Base-by-base conservation (phyloP, 345 rosid genomes). In the Cardamine occulta region DNA sequence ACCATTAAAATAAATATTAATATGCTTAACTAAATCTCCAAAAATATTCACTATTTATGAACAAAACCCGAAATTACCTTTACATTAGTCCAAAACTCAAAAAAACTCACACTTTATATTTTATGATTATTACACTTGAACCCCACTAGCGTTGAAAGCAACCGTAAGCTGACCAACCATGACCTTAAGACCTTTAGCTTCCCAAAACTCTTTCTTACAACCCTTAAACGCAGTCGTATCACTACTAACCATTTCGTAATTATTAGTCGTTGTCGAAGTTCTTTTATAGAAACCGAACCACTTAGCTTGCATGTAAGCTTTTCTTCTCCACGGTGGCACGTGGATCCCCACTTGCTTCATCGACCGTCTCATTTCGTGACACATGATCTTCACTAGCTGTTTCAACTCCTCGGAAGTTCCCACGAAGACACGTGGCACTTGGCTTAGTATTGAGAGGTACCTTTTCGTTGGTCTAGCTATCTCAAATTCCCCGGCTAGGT, bases 271-370 rank as follows among this genome's bases (percentile, higher is more conserved):
- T 35, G 68, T 72, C 18, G 80, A 78, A 14, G 89, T 91, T 45
- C 97, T 80, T 77, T 84, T 88, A 74, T 88, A 88, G 6, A 66
- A 68, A 32, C 86, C 81, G 24, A 85, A 84, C 97, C 98, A 91
- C 78, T 90, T 94, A 13, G 88, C 87, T 66, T 86, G 89, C 97
- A 91, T 80, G 80, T 87, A 91, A 17, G 87, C 80, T 1, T 83
- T 81, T 64, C 85, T 86, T 77, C 97, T 87, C 98, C 98, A 94
- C 0, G 98, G 98, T 2, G 97, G 90, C 66, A 88, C 74, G 15
- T 76, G 79, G 80, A 91, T 53, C 17, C 69, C 85, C 31, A 48
- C 73, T 32, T 75, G 74, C 63, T 75, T 85, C 90, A 94, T 82
- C 2, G 97, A 88, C 70, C 66, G 78, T 56, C 82, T 80, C 5